Percentiles rank a stretch among this genome's conserved stretches.
These are phyloP conservation scores for Aspergillus puulaauensis DNA, from an alignment of 2,329 filamentous ascomycete genomes.

Conservation along the genomic window DNA sequence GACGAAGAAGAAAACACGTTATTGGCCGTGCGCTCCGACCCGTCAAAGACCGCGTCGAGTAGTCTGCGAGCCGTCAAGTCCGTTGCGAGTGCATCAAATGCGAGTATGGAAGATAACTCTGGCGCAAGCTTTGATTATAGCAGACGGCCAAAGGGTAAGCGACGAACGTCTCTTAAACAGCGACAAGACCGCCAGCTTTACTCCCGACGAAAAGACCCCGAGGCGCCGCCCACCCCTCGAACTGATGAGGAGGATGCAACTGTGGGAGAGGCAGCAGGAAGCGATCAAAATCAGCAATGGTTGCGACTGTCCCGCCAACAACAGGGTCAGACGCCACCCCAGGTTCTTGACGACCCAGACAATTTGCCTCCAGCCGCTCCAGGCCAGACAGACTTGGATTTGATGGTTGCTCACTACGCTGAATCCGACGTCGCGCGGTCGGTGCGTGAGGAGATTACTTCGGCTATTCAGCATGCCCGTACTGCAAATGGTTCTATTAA, in stretches of 20 bases:
- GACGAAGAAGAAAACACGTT: constrained; percentile 54
- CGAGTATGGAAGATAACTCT: constrained; percentile 67
- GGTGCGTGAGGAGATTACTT: constrained; percentile 75
- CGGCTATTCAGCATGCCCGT: constrained; percentile 64
- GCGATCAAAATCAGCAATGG: constrained; percentile 57
- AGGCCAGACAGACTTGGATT: constrained; percentile 74
- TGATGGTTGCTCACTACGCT: constrained; percentile 72
- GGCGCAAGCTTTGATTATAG: constrained; percentile 61
- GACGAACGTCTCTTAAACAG: constrained; percentile 76
- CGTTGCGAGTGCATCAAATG: constrained; percentile 77
- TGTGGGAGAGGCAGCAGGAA: constrained; percentile 45
- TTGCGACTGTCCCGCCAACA: constrained; percentile 58
- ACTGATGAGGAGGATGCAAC: constrained; percentile 61
- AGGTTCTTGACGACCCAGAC: constrained; percentile 68
- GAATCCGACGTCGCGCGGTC: constrained; percentile 73
- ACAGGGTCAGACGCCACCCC: constrained; percentile 53
- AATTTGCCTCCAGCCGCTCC: constrained; percentile 59
- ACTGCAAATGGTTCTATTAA: constrained; percentile 67
- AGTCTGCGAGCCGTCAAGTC: constrained; percentile 89
- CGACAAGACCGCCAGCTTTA: constrained; percentile 89
- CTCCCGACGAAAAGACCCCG: constrained; percentile 71
- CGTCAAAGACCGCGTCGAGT: constrained; percentile 72
- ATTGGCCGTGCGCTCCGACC: constrained; percentile 61
- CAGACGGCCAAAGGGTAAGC: constrained; percentile 65
- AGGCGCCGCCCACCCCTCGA: constrained; percentile 58